A percentile compares a stretch with the other conserved stretches of the same genome.
Conservation (phyloP, 2,329 filamentous ascomycete species). For the Cladosporium sp. region DNA sequence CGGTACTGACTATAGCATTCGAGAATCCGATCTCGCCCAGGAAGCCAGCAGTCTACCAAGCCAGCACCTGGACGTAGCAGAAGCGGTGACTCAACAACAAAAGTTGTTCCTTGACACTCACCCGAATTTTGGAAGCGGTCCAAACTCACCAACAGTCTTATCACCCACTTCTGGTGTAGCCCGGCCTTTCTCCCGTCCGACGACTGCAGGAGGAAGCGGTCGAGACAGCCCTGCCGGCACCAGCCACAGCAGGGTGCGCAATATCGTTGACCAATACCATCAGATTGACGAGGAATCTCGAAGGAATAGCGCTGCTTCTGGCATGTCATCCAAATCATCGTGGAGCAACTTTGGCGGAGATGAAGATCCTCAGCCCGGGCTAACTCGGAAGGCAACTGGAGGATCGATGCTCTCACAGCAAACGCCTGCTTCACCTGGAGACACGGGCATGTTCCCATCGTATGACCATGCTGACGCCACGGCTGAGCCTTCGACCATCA, state of each 20-base stretch:
- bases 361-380: conserved; percentile 34
- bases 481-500: background rate
- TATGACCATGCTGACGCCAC: background rate
- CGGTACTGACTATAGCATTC: conserved; percentile 30
- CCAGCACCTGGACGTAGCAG: conserved; percentile 21
- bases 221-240: conserved; percentile 28
- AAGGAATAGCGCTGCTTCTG: conserved; percentile 41
- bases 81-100: conserved; percentile 18
- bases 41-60: conserved; percentile 23
- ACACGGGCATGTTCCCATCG: background rate
- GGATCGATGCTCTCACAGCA: conserved; percentile 1
- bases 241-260: conserved; percentile 47
- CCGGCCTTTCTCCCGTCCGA: conserved; percentile 10
- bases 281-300: conserved; percentile 41
- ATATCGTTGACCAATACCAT: conserved; percentile 48
- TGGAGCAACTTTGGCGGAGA: conserved; percentile 34
- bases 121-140: conserved; percentile 1
- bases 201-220: conserved; percentile 19
- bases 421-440: background rate
- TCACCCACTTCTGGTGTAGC: conserved; percentile 1
- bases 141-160: conserved; percentile 3
- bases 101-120: conserved; percentile 27
- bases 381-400: conserved; percentile 17
- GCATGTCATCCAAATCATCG: conserved; percentile 41
- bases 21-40: conserved; percentile 30